A percentile compares a stretch with the other conserved stretches of the same genome.
phyloP scores from a whole-genome alignment of 2,329 filamentous ascomycete genomes.

The Zalaria sp. region DNA sequence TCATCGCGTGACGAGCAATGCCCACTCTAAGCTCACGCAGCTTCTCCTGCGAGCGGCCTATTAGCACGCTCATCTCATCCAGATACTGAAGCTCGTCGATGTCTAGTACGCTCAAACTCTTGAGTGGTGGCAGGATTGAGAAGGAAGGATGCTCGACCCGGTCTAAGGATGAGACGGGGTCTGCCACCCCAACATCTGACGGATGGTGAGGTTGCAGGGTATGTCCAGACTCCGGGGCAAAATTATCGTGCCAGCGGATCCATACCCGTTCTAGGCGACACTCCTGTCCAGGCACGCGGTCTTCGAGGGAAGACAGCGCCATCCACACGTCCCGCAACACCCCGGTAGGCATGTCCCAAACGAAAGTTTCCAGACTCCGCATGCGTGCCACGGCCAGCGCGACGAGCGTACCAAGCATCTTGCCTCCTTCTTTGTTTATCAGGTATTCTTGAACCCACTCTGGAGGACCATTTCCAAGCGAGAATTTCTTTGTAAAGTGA shows the following conservation, averaged over 20 bases:
- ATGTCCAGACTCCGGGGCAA: slow-evolving; percentile 27
- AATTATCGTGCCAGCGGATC: slow-evolving; percentile 74
- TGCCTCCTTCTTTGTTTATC: slow-evolving; percentile 69
- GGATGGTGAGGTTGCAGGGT: slow-evolving; percentile 18
- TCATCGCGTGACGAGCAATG: slow-evolving; percentile 43
- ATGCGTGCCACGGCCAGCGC: slow-evolving; percentile 68
- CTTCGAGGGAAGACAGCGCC: slow-evolving; percentile 56
- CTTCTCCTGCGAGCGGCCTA: slow-evolving; percentile 52
- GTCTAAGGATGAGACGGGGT: slow-evolving; percentile 18
- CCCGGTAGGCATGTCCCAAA: slow-evolving; percentile 84
- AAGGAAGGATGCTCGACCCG: slow-evolving; percentile 68
- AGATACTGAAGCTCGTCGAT: slow-evolving; percentile 73
- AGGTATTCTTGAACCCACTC: slow-evolving; percentile 73
- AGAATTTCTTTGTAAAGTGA: slow-evolving; percentile 68
- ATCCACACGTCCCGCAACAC: slow-evolving; percentile 71
- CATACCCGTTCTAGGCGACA: slow-evolving; percentile 61
- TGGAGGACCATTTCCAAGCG: slow-evolving; percentile 64
- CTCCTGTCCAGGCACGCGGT: slow-evolving; percentile 43
- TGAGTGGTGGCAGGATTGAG: slow-evolving; percentile 60
- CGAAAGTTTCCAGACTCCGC: slow-evolving; percentile 66
- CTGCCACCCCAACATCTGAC: neutral
- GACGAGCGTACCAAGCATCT: slow-evolving; percentile 76
- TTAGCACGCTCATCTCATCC: slow-evolving; percentile 67
- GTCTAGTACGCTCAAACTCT: slow-evolving; percentile 62
- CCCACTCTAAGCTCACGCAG: slow-evolving; percentile 62